Conservation (phyloP, 2,329 filamentous ascomycete genomes). For the Fusarium stilboides region DNA sequence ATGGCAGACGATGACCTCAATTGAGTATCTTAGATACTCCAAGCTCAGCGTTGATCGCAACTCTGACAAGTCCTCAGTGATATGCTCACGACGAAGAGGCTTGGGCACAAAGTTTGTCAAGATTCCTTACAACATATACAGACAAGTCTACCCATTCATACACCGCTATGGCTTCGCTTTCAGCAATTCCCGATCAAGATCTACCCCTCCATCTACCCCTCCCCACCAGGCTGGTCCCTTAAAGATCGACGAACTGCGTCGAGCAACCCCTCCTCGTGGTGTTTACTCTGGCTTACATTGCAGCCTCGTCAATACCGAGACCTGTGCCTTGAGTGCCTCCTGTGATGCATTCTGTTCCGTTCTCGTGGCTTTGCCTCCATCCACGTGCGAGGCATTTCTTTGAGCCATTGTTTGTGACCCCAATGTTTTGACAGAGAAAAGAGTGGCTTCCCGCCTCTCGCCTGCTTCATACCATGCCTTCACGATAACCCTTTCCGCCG, state of each 20-base stretch:
- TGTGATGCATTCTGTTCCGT: conserved; percentile 24
- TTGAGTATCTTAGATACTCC: neutral
- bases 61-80: neutral
- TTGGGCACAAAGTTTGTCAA: neutral
- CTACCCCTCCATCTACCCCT: conserved; percentile 50
- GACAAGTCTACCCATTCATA: conserved; percentile 11
- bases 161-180: conserved; percentile 29
- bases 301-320: conserved; percentile 32
- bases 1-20: neutral
- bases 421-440: conserved; percentile 45
- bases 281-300: conserved; percentile 46
- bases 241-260: conserved; percentile 51
- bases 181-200: conserved; percentile 38
- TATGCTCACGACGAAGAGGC: neutral
- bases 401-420: conserved; percentile 4
- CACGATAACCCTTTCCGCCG: neutral
- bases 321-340: conserved; percentile 38
- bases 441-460: conserved; percentile 37
- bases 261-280: conserved; percentile 52
- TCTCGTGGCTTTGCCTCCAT: conserved; percentile 29
- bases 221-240: conserved; percentile 43
- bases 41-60: neutral
- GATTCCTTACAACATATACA: neutral
- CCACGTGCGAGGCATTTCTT: conserved; percentile 50
- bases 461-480: neutral